phyloP scores from a whole-genome alignment of 345 rosid genomes.

The Citrus sp. region DNA sequence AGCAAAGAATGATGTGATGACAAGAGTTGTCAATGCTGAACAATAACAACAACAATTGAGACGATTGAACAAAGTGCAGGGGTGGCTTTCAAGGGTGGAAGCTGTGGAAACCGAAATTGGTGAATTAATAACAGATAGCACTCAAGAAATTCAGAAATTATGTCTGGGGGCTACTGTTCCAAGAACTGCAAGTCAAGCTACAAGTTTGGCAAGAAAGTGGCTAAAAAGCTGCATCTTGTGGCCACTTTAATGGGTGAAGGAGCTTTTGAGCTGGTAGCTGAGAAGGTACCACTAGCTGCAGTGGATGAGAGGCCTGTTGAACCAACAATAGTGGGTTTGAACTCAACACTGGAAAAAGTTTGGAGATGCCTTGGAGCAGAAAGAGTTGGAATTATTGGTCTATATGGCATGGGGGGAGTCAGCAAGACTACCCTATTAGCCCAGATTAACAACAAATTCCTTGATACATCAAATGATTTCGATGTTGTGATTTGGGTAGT shows the following conservation, averaged over 20 bases:
- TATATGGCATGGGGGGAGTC: not conserved
- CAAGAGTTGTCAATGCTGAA: not conserved
- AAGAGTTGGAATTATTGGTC: not conserved
- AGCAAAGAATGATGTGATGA: not conserved
- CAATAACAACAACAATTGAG: not conserved
- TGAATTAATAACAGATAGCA: not conserved
- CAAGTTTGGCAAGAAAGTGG: constrained; percentile 14
- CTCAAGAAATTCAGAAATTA: not conserved
- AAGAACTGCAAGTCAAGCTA: constrained; percentile 14
- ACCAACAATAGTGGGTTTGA: not conserved
- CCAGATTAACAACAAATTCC: constrained; percentile 10
- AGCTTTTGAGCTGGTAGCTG: not conserved
- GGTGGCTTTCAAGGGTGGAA: not conserved
- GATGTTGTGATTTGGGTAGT: constrained; percentile 14
- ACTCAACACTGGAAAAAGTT: not conserved
- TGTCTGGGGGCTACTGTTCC: not conserved
- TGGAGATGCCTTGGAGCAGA: not conserved
- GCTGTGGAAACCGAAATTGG: not conserved
- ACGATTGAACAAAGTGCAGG: not conserved
- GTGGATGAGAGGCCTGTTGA: not conserved
- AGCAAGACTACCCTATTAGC: not conserved
- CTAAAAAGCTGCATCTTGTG: not conserved
- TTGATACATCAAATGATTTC: not conserved
- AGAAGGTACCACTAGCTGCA: not conserved
- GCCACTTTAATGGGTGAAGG: not conserved